Evolutionary conservation across 805 yeast genomes (phyloP).

Genomic region (Saccharomycopsis sp.): DNA sequence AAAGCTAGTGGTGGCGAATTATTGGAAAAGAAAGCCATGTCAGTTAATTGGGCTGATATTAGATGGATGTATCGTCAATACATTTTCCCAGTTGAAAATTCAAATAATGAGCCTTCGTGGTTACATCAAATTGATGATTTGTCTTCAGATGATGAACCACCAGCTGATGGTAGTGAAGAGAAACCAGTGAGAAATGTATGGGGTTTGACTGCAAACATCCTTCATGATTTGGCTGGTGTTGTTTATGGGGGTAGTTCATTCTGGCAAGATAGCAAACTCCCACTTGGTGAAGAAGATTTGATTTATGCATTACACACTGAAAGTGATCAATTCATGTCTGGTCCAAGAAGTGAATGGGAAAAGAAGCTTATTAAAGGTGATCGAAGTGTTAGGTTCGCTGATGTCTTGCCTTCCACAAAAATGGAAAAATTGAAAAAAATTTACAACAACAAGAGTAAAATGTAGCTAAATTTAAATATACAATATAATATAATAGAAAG

Average conservation of each 20-base stretch:
- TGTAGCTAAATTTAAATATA: not conserved
- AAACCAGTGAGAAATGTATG: constrained; percentile 58
- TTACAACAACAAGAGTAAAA: constrained; percentile 26
- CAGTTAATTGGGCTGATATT: constrained; percentile 63
- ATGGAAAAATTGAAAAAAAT: constrained; percentile 35
- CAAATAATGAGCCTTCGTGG: constrained; percentile 52
- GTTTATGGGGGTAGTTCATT: constrained; percentile 35
- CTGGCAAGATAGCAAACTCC: constrained; percentile 24
- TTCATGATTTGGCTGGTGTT: constrained; percentile 62
- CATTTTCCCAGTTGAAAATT: constrained; percentile 49
- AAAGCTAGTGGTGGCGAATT: too few species aligned
- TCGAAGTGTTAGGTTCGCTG: constrained; percentile 38
- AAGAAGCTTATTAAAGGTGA: constrained; percentile 34
- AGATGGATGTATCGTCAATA: constrained; percentile 60
- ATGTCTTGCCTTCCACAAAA: constrained; percentile 39
- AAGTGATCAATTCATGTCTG: constrained; percentile 39
- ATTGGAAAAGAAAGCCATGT: constrained; percentile 27
- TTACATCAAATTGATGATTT: constrained; percentile 51
- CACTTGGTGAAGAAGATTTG: constrained; percentile 50
- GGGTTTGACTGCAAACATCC: constrained; percentile 77
- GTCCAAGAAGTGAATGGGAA: constrained; percentile 39
- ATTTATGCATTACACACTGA: constrained; percentile 38
- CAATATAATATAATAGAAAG: not conserved
- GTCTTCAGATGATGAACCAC: constrained; percentile 52
- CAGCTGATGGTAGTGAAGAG: too few species aligned